phyloP scores from a whole-genome alignment of 768 basidiomycete species.

The Lentinula sp. region DNA sequence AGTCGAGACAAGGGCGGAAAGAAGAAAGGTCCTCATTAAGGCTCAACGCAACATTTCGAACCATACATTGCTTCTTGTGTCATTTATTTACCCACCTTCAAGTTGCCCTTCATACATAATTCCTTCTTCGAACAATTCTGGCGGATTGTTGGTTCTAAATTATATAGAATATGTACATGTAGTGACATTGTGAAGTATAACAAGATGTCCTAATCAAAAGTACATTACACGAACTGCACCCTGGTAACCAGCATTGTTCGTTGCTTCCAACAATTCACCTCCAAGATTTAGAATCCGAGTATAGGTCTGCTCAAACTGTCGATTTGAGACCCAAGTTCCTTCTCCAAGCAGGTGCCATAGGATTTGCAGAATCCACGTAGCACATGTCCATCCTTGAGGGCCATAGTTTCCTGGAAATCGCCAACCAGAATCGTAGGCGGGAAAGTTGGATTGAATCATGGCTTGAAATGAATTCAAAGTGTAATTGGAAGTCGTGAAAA shows the following conservation, averaged over 20 bases:
- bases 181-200: no score
- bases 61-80: no score
- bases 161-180: no score
- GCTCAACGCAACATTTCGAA: no score
- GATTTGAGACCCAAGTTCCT: neutral
- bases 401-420: neutral
- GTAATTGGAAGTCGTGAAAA: neutral
- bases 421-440: neutral
- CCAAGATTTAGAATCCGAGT: neutral
- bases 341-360: neutral
- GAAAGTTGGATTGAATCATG: neutral
- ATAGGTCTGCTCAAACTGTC: neutral
- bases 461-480: neutral
- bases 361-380: neutral
- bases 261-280: neutral
- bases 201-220: neutral
- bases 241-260: neutral
- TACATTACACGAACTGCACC: neutral
- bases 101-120: no score
- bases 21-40: no score
- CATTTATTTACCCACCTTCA: no score
- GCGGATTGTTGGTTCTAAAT: no score
- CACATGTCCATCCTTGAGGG: neutral
- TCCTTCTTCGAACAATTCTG: no score
- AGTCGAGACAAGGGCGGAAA: no score